Evolutionary conservation across 1,284 basidiomycete species (phyloP).

Genomic region (Cryptococcus jaspeensis): DNA sequence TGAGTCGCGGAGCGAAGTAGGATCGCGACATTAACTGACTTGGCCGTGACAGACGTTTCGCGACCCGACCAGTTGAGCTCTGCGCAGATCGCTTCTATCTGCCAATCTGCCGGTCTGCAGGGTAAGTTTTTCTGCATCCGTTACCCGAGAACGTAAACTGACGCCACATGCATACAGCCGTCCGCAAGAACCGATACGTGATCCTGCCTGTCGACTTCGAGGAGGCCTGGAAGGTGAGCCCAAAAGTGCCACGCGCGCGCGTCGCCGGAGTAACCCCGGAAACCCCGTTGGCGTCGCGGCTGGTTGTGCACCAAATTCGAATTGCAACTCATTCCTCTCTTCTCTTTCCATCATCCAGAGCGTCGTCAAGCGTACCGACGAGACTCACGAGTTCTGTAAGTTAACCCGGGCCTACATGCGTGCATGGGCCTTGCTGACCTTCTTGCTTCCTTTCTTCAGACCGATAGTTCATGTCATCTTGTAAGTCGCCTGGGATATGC

Average conservation of each 20-base stretch:
- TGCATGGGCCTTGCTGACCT: constrained; percentile 9
- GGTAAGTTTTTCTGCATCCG: constrained; percentile 56
- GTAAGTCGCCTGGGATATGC: constrained; percentile 3
- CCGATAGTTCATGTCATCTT: constrained; percentile 25
- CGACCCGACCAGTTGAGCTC: constrained; percentile 93
- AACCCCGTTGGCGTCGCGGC: constrained; percentile 9
- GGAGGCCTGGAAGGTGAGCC: constrained; percentile 93
- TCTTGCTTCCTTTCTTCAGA: constrained; percentile 20
- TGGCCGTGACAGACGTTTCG: constrained; percentile 70
- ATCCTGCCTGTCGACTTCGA: constrained; percentile 97
- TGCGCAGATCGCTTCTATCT: constrained; percentile 93
- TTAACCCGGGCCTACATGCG: constrained; percentile 4
- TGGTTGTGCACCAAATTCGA: constrained; percentile 7
- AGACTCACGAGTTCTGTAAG: constrained; percentile 94
- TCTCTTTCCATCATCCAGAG: constrained; percentile 58
- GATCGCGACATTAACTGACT: background rate
- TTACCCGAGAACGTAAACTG: background rate
- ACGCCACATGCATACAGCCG: constrained; percentile 59
- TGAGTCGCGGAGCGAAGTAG: background rate
- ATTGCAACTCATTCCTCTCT: constrained; percentile 12
- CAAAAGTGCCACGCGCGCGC: constrained; percentile 22
- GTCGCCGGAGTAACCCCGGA: background rate
- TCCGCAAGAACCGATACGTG: constrained; percentile 96
- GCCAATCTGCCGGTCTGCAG: constrained; percentile 96
- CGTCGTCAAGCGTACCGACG: constrained; percentile 81